These are phyloP conservation scores for Aspergillaceae sp. DNA, from an alignment of 2,329 filamentous ascomycete species.

Conservation along the genomic window DNA sequence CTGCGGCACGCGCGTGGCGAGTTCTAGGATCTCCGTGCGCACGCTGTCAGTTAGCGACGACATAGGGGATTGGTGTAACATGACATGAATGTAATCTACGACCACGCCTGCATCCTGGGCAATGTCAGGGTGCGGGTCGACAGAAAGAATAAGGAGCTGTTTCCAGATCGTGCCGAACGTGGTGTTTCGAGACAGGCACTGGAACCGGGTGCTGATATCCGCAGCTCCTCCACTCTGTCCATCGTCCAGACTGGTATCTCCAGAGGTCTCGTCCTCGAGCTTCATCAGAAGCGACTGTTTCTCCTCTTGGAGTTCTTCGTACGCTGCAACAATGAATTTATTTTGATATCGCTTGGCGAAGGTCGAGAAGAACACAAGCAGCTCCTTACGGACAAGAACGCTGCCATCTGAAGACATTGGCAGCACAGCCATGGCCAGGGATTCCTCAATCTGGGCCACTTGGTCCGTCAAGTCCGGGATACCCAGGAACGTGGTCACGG, in stretches of 20 bases:
- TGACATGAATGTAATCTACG: slow-evolving; percentile 74
- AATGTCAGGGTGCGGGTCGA: slow-evolving; percentile 91
- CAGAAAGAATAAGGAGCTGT: slow-evolving; percentile 78
- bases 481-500: slow-evolving; percentile 85
- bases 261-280: slow-evolving; percentile 33
- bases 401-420: slow-evolving; percentile 92
- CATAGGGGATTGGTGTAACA: slow-evolving; percentile 67
- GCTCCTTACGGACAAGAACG: slow-evolving; percentile 84
- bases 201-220: slow-evolving; percentile 20
- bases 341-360: slow-evolving; percentile 85
- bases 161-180: slow-evolving; percentile 94
- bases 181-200: slow-evolving; percentile 63
- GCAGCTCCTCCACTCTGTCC: slow-evolving; percentile 12
- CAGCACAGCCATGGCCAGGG: slow-evolving; percentile 77
- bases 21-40: slow-evolving; percentile 55
- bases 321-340: slow-evolving; percentile 85
- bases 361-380: slow-evolving; percentile 86
- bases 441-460: slow-evolving; percentile 83
- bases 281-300: slow-evolving; percentile 55
- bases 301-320: slow-evolving; percentile 82
- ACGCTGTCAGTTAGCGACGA: slow-evolving; percentile 60
- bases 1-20: slow-evolving; percentile 24
- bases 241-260: slow-evolving; percentile 12
- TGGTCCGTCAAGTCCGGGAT: slow-evolving; percentile 89
- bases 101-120: slow-evolving; percentile 76